Conservation (phyloP, 2,329 filamentous ascomycete species). For the Onygena corvina region DNA sequence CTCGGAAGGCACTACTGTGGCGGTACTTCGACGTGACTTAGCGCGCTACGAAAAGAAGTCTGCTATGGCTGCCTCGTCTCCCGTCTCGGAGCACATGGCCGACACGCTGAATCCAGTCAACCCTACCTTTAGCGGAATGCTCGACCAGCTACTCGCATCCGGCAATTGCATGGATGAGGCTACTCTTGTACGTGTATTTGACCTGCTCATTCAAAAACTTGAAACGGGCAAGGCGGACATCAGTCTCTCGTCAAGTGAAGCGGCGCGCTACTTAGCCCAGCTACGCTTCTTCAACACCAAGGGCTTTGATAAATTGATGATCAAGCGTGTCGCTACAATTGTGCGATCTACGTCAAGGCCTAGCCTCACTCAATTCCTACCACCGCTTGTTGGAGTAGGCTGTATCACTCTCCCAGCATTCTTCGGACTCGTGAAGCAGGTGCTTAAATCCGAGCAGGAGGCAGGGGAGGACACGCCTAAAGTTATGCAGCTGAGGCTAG, state of each 20-base stretch:
- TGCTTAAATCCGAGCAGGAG: conserved; percentile 18
- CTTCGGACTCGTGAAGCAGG: conserved; percentile 25
- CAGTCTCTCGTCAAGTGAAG: conserved; percentile 26
- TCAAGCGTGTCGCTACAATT: conserved; percentile 32
- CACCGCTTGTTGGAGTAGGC: conserved; percentile 35
- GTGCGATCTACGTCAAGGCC: conserved; percentile 26
- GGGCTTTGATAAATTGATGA: conserved; percentile 33
- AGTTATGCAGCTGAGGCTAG: conserved; percentile 6
- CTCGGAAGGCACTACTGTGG: conserved; percentile 29
- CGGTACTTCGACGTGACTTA: conserved; percentile 35
- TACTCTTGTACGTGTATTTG: conserved; percentile 33
- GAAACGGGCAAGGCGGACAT: conserved; percentile 22
- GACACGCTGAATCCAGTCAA: conserved; percentile 31
- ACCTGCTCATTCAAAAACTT: conserved; percentile 30
- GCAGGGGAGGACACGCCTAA: conserved; percentile 11
- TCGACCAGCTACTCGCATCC: conserved; percentile 36
- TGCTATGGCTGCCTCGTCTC: conserved; percentile 36
- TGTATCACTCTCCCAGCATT: conserved; percentile 34
- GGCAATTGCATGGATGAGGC: conserved; percentile 37
- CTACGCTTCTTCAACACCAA: conserved; percentile 34
- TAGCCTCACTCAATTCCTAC: conserved; percentile 26
- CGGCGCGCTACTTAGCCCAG: conserved; percentile 32
- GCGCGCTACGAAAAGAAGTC: conserved; percentile 33
- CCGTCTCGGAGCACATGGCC: conserved; percentile 38
- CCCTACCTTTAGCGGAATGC: conserved; percentile 33